Percentiles rank a stretch among this genome's conserved stretches.
These are phyloP conservation scores for Dysphania ambrosioides DNA, from an alignment of 148 eudicot genomes.

Conservation along the genomic window DNA sequence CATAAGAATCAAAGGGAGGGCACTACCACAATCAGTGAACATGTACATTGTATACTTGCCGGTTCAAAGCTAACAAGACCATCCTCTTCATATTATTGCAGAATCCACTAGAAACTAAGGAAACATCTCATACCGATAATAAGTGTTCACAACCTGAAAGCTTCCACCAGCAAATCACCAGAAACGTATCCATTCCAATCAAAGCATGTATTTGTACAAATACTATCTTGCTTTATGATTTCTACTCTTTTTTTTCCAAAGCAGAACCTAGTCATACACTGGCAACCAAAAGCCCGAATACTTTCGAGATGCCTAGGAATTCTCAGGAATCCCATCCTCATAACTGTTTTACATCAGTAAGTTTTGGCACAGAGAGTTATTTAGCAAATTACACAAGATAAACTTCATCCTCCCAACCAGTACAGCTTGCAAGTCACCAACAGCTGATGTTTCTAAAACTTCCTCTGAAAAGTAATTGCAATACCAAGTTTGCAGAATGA, in stretches of 20 bases:
- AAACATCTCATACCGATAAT: too few relatives aligned
- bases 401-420: conserved; percentile 21
- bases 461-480: conserved; percentile 25
- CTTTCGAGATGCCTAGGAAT: conserved; percentile 11
- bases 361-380: conserved; percentile 22
- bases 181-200: conserved; percentile 9
- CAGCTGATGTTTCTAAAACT: conserved; percentile 23
- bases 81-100: too few relatives aligned
- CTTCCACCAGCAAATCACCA: not conserved
- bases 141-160: not conserved
- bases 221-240: conserved; percentile 17
- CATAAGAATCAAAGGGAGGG: too few relatives aligned
- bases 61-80: too few relatives aligned
- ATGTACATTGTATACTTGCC: too few relatives aligned
- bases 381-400: conserved; percentile 25
- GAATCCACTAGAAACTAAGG: not conserved
- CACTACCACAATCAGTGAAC: too few relatives aligned
- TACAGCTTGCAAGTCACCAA: conserved; percentile 18
- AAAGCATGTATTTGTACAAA: conserved; percentile 27
- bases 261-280: conserved; percentile 9
- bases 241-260: not conserved
- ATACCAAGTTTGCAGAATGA: conserved; percentile 20
- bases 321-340: conserved; percentile 19
- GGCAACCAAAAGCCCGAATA: conserved; percentile 12
- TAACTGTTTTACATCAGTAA: conserved; percentile 25